These are phyloP conservation scores for Verticillium alfalfae DNA, from an alignment of 2,329 filamentous ascomycete genomes.

Conservation along the genomic window DNA sequence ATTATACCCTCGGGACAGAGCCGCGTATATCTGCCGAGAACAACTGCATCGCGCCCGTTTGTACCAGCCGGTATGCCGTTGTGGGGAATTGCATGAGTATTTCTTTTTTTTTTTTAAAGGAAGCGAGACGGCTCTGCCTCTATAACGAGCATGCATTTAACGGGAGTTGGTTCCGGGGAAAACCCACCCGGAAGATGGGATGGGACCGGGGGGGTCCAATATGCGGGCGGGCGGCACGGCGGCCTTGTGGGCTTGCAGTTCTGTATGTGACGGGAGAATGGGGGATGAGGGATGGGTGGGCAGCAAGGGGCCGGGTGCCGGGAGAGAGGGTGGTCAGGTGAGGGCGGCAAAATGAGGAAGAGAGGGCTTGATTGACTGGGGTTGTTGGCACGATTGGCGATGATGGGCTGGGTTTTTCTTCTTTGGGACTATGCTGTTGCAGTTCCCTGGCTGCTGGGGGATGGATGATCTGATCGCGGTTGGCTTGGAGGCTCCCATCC, in stretches of 20 bases:
- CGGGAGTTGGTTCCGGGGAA: background rate
- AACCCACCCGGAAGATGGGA: background rate
- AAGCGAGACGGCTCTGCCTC: no score
- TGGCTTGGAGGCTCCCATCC: no score
- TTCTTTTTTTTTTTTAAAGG: no score
- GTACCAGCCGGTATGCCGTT: no score
- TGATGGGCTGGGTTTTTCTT: background rate
- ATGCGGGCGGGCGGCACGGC: background rate
- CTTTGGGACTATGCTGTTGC: background rate
- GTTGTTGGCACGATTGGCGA: background rate
- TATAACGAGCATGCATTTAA: background rate
- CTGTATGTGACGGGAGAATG: background rate
- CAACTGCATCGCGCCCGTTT: no score
- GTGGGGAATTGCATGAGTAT: no score
- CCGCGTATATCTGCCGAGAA: no score
- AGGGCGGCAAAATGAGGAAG: background rate
- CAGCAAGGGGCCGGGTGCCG: background rate
- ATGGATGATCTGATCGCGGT: background rate
- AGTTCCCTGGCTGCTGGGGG: background rate
- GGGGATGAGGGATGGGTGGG: background rate
- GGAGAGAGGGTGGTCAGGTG: background rate
- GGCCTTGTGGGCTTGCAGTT: background rate
- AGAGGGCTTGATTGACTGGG: background rate
- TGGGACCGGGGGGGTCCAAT: background rate
- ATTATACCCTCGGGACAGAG: background rate